Base-by-base conservation (phyloP, 148 eudicot genomes). In the Vaccinium darrowii region DNA sequence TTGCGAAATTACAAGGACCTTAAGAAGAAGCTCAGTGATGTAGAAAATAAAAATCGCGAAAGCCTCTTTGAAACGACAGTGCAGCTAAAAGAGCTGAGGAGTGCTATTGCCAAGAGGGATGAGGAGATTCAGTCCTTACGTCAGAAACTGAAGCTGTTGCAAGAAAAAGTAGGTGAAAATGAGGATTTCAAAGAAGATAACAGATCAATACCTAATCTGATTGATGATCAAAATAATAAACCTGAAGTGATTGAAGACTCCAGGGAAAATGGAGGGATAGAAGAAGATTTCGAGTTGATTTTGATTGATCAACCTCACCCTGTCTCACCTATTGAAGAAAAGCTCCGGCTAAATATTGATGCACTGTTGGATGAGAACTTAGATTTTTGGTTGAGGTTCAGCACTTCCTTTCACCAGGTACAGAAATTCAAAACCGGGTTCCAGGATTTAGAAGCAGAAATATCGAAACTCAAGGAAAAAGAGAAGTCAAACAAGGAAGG, bases 301-400 rank as follows among this genome's bases (percentile, higher is more conserved):
- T 71, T 82, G 49, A 72, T 85, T 8, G 80, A 86, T 60, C 81
- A 86, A 49, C 82, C 82, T 60, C 83, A 85, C 63, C 73, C 85
- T 19, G 49, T 93, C 47, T 97, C 99, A 25, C 85, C 86, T 3
- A 81, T 88, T 60, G 99, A 97, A 84, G 95, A 92, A 81, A 94
- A 91, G 86, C 91, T 97, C n/a, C 91, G 96, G 54, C 88, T 82
- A 73, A 90, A 89, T 52, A 94, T 95, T 21, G 96, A 95, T 90
- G 93, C 92, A 65, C 86, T 97, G 78, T 87, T 95, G 19, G 98
- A 95, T 50, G 95, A 93, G 84, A 95, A 95, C 79, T 86, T 97
- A 82, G 96, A 93, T 79, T 94, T 94, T 90, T 95, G 98, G 98
- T 84, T 95, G 73, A 91, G 98, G 81, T 94, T 97, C 85, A 95